Conservation (phyloP, 306 rosid genomes). For the Cucurbita pepo region DNA sequence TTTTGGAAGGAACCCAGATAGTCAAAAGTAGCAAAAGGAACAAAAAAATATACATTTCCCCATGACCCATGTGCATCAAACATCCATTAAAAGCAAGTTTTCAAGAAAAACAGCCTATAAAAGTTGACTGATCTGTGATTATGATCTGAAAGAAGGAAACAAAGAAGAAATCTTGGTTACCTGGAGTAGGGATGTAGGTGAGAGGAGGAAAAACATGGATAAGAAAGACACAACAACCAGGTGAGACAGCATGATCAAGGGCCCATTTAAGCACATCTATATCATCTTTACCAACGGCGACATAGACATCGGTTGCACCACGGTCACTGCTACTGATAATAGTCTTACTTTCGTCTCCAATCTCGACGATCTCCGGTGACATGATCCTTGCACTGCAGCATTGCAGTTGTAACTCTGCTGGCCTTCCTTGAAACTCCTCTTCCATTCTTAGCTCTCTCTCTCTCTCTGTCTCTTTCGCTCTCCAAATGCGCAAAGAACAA, state of each 20-base stretch:
- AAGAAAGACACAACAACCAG: constrained; percentile 46
- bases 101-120: neutral
- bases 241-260: constrained; percentile 47
- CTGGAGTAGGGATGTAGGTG: constrained; percentile 59
- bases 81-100: neutral
- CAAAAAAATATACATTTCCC: neutral
- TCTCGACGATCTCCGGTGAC: constrained; percentile 52
- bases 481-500: neutral
- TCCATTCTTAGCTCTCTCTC: constrained; percentile 25
- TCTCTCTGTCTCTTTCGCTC: constrained; percentile 2
- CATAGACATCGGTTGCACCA: constrained; percentile 43
- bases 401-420: constrained; percentile 16
- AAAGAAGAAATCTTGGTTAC: constrained; percentile 14
- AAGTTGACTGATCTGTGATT: neutral
- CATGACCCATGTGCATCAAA: neutral
- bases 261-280: constrained; percentile 57
- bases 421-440: constrained; percentile 10
- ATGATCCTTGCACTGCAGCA: constrained; percentile 7
- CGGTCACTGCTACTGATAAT: constrained; percentile 9
- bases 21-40: neutral
- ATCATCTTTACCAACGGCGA: constrained; percentile 64
- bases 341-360: constrained; percentile 31
- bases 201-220: constrained; percentile 57
- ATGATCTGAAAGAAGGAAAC: neutral
- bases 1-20: neutral